Evolutionary conservation across 306 rosid species (phyloP).

Genomic region (Cucurbita argyrosperma): DNA sequence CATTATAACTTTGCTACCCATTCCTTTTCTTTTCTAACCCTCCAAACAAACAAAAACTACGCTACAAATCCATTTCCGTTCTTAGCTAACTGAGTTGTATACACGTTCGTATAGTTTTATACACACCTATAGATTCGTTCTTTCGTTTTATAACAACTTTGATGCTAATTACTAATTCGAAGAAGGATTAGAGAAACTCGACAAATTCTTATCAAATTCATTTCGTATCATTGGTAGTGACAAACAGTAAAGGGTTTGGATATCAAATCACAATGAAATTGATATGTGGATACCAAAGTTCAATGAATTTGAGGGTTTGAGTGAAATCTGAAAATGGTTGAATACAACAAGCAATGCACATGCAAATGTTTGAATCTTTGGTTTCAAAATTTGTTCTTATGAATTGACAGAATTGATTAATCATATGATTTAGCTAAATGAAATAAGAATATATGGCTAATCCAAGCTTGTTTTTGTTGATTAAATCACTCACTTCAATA

Average conservation of each 20-base stretch:
- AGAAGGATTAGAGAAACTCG: neutral
- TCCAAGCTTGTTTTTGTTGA: neutral
- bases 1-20: neutral
- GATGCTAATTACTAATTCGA: too few relatives aligned
- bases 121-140: too few relatives aligned
- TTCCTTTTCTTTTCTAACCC: neutral
- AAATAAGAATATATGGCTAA: neutral
- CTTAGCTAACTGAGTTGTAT: too few relatives aligned
- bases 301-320: neutral
- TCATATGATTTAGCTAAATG: neutral
- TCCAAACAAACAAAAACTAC: neutral
- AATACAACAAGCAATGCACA: neutral
- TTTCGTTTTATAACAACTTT: too few relatives aligned
- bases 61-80: neutral
- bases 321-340: neutral
- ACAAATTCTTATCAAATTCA: neutral
- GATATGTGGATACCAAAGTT: neutral
- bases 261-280: constrained; percentile 2
- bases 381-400: neutral
- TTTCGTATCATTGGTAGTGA: neutral
- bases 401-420: constrained; percentile 1
- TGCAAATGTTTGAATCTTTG: neutral
- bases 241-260: neutral
- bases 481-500: neutral
- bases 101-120: too few relatives aligned